Conservation (phyloP, 179 eudicot genomes). For the Carnegiea gigantea region DNA sequence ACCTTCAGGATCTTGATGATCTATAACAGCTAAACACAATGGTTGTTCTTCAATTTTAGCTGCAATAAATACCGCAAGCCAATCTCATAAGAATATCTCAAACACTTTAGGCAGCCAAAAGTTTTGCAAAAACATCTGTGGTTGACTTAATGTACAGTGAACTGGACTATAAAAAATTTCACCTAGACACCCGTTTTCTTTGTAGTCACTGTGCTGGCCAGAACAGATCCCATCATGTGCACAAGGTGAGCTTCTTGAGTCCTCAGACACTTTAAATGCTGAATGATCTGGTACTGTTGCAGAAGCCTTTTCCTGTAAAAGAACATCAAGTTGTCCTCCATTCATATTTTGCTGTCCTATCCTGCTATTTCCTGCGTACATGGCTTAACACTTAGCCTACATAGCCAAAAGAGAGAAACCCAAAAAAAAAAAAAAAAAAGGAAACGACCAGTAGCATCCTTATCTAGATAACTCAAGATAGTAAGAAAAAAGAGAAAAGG, state of each 20-base stretch:
- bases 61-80: not conserved
- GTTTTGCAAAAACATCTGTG: not conserved
- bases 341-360: not conserved
- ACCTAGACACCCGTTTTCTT: slow-evolving; percentile 13
- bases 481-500: not conserved
- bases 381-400: not conserved
- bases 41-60: not conserved
- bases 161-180: not conserved
- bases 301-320: not conserved
- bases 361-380: slow-evolving; percentile 17
- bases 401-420: not conserved
- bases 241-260: not conserved
- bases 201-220: not conserved
- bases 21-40: not conserved
- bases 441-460: not conserved
- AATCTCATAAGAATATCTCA: not conserved
- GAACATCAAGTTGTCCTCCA: not conserved
- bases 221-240: not conserved
- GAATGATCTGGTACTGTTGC: not conserved
- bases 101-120: not conserved
- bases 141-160: not conserved
- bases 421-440: not conserved
- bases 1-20: slow-evolving; percentile 12
- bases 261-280: not conserved
- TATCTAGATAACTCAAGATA: not conserved